Evolutionary conservation across 129 eudicot genomes (phyloP), one percentile per base, ranked within the genome.

Genomic region (Kitagawia praeruptora): DNA sequence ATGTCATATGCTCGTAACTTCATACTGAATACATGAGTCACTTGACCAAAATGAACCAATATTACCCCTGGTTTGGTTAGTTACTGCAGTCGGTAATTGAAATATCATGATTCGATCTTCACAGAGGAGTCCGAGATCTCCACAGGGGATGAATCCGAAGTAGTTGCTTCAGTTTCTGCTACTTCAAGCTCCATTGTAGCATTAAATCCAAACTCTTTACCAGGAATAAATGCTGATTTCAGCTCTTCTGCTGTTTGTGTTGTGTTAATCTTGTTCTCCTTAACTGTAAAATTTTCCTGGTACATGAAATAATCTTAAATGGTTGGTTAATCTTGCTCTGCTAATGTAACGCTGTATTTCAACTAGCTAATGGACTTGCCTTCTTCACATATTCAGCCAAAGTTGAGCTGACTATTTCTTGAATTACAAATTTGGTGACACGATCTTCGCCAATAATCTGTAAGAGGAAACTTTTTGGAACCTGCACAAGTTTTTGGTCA

Each of bases 161-260:
- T 31, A 74, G 41, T 46, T 45, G 25, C 19, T 74, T 74, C 77
- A 74, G 56, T 74, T 66, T 79, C 91, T 76, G 81, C 80, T 78
- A 83, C 83, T 82, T 87, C 97, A 74, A 91, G 92, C 78, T 93
- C 93, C 34, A 93, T 66, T 58, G 83, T 86, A 70, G 89, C 98
- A 80, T 87, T 91, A 80, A 93, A 93, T 75, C 97, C 97, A 80
- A 93, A 93, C 75, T 84, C 93, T 75, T 81, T 89, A 74, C 98
- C 98, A 39, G 98, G 96, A 75, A 42, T 66, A 82, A 93, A 93
- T 70, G 78, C 53, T 41, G 83, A 78, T 70, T 91, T 87, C 46
- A 91, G 89, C 81, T 93, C 98, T n/a, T 91, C 97, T 56, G 85
- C 83, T 79, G 87, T 87, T 77, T 93, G 96, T 51, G 34, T 31